Evolutionary conservation across 164 flowering plant genomes (phyloP).

Genomic region (Aristolochia californica): DNA sequence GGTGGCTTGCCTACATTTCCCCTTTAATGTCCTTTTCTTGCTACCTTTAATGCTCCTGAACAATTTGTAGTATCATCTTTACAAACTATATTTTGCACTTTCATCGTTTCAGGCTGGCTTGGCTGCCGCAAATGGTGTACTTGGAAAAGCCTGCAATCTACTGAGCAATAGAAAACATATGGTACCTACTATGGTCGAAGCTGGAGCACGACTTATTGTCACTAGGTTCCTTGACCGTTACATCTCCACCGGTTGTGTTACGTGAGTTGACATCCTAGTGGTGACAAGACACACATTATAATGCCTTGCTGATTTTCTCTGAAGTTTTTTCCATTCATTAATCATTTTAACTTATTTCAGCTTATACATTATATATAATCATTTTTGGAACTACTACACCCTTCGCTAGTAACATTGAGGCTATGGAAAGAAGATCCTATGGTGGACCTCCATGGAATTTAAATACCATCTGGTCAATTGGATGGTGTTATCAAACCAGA

Average conservation of each 20-base stretch:
- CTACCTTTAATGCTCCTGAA: no score
- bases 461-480: no score
- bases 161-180: constrained; percentile 57
- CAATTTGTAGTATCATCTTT: not conserved
- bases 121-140: constrained; percentile 53
- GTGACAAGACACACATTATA: not conserved
- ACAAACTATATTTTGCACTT: not conserved
- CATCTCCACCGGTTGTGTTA: constrained; percentile 59
- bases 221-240: constrained; percentile 48
- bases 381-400: no score
- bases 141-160: constrained; percentile 32
- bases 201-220: constrained; percentile 69
- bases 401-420: no score
- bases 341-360: no score
- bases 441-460: no score
- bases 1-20: no score
- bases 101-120: constrained; percentile 63
- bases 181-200: constrained; percentile 64
- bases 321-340: not conserved
- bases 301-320: not conserved
- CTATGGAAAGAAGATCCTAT: no score
- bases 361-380: no score
- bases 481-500: no score
- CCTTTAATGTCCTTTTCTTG: no score
- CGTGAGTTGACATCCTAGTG: constrained; percentile 34